Evolutionary conservation across 768 basidiomycete genomes (phyloP), one percentile per base, ranked within the genome.

Genomic region (Termitomyces sp.): DNA sequence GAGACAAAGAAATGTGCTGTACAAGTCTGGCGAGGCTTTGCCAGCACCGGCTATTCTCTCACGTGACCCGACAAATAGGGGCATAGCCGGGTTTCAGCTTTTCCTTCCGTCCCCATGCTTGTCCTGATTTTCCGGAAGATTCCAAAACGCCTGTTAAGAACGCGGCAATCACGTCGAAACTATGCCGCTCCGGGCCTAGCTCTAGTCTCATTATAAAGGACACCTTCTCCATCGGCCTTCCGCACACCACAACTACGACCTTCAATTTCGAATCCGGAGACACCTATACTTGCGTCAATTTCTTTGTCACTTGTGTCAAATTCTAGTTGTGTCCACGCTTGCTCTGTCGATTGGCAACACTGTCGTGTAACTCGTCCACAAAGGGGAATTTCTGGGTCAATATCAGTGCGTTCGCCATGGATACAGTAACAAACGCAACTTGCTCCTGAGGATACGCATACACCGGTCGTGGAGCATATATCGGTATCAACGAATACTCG

Each of bases 1-100:
- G 63, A 64, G 63, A 59, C 63, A 47, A 43, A 40, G 52, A 54
- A 49, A 43, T 38, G 56, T 32, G 49, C 56, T 48, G 59, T 20
- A 28, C 56, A 13, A 48, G 38, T 24, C 47, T 54, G 26, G 57
- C 51, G 57, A 55, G 51, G n/a, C n/a, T n/a, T n/a, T n/a, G n/a
- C 32, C 20, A 35, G 49, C 33, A 35, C 22, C 35, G 50, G 50
- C 51, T 28, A 52, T 41, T 3, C 10, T 8, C 4, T 24, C 52
- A 52, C 52, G 52, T 52, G 52, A 40, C 26, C 11, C 5, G 16
- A 10, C n/a, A 40, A n/a, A 40, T 41, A 40, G 38, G 52, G 38
- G 26, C 35, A n/a, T 16, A n/a, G 26, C 18, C 26, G n/a, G 14
- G 11, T 11, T 20, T 6, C 3, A 9, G 9, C 32, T 16, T 11